Base-by-base conservation (phyloP, 2,329 filamentous ascomycete species). In the Eutypella sp. region DNA sequence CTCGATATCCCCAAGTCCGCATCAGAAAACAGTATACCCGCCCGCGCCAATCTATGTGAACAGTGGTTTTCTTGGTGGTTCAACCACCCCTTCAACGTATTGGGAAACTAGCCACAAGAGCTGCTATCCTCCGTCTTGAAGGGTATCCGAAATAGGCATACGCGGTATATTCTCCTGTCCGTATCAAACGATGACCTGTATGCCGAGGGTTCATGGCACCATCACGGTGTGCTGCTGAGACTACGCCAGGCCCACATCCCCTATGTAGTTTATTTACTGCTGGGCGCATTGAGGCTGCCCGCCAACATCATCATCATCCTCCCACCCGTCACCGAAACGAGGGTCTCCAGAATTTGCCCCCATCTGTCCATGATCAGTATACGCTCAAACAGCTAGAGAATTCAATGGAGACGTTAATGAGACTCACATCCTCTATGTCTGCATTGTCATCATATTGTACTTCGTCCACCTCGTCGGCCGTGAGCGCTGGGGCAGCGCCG, bases 401-500 rank as follows among this genome's bases (percentile, higher is more conserved):
- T 29, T 40, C 27, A 27, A 13, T 18, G 10, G 19, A 29, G 15
- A 44, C 15, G 3, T 10, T 29, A 15, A 33, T 38, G 44, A 16
- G 34, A 69, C 76, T 67, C 66, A 85, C 82, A 60, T 90, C 82
- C 42, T 96, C 89, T 56, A 96, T 79, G 57, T 90, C 84, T 3
- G 82, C 89, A 53, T 91, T 81, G n/a, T 81, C 79, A 51, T 96
- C 87, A 58, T 88, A 95, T 3, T 89, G 80, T 1, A 96, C 89
- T 54, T 97, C 90, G 47, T 97, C 93, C 8, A 91, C 74, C 48
- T 87, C 82, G 0, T 92, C 84, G 0, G 83, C 81, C 52, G 81
- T 74, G 51, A 92, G 84, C 9, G 77, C 70, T 4, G 78, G 69
- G 0, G 69, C 62, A 1, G 79, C 77, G 9, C 79, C 72, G 1